Evolutionary conservation across 78 protist genomes (phyloP).

Genomic region (Dictyostelium firmibasis): DNA sequence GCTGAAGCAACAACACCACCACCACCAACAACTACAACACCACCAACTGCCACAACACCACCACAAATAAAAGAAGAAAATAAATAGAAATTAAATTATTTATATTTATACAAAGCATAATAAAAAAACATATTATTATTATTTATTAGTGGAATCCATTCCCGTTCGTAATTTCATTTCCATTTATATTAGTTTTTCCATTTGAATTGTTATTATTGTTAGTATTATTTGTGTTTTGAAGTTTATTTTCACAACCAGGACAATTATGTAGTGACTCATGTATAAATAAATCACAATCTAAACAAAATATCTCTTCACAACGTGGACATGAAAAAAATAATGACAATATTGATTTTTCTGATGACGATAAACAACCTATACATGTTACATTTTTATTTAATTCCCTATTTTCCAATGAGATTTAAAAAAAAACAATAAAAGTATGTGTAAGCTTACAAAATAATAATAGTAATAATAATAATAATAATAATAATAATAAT

Average conservation of each 20-base stretch:
- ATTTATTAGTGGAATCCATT: background rate
- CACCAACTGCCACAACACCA: background rate
- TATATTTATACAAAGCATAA: background rate
- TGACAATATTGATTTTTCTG: constrained; percentile 1
- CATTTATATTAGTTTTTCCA: background rate
- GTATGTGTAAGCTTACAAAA: too few species aligned
- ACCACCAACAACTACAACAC: background rate
- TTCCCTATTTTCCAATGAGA: too few species aligned
- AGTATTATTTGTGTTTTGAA: background rate
- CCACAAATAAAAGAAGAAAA: background rate
- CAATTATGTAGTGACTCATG: constrained; percentile 90
- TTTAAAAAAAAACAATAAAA: too few species aligned
- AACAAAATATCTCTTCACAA: constrained; percentile 78
- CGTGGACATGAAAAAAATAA: constrained; percentile 76
- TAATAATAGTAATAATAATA: background rate
- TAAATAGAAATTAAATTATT: background rate
- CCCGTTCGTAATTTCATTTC: background rate
- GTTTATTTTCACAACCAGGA: constrained; percentile 86
- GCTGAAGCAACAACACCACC: background rate
- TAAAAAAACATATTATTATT: background rate
- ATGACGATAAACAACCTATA: constrained; percentile 29
- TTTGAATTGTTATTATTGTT: background rate
- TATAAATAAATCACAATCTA: constrained; percentile 85
- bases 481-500: background rate
- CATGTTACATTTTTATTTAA: constrained; percentile 5